A percentile compares a stretch with the other conserved stretches of the same genome.
phyloP scores from a whole-genome alignment of 176 grass and related monocot species.

The Areca catechu region DNA sequence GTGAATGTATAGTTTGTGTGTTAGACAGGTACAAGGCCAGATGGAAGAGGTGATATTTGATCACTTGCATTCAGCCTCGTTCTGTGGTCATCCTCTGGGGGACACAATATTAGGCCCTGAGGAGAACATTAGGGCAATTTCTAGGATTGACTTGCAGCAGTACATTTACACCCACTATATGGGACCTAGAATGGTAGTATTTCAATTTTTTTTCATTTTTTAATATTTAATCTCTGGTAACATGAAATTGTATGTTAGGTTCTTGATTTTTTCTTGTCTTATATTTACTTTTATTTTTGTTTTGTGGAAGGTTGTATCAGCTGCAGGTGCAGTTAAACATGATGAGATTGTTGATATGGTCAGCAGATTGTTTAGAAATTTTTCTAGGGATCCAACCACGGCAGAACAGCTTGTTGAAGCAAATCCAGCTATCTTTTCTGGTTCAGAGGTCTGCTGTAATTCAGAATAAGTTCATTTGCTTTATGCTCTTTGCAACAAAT shows the following conservation, averaged over 20 bases:
- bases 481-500: no score
- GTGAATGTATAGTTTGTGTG: constrained; percentile 34
- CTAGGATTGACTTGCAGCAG: constrained; percentile 53
- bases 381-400: constrained; percentile 76
- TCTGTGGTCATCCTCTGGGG: constrained; percentile 66
- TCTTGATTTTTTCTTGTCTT: no score
- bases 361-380: constrained; percentile 64
- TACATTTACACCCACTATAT: constrained; percentile 95
- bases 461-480: neutral
- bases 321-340: constrained; percentile 72
- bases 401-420: constrained; percentile 68
- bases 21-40: constrained; percentile 78
- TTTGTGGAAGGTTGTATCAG: constrained; percentile 71
- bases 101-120: constrained; percentile 93
- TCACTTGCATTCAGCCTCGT: constrained; percentile 86
- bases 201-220: no score
- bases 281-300: constrained; percentile 3
- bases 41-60: constrained; percentile 98
- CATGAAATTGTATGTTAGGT: no score
- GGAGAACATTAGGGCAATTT: constrained; percentile 71
- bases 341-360: constrained; percentile 79
- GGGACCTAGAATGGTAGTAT: constrained; percentile 70
- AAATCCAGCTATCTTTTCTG: constrained; percentile 78
- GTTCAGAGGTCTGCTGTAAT: constrained; percentile 53
- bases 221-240: no score